A percentile compares a stretch with the other conserved stretches of the same genome.
Conservation (phyloP, 2,329 filamentous ascomycete species). For the Colletotrichum sp. region DNA sequence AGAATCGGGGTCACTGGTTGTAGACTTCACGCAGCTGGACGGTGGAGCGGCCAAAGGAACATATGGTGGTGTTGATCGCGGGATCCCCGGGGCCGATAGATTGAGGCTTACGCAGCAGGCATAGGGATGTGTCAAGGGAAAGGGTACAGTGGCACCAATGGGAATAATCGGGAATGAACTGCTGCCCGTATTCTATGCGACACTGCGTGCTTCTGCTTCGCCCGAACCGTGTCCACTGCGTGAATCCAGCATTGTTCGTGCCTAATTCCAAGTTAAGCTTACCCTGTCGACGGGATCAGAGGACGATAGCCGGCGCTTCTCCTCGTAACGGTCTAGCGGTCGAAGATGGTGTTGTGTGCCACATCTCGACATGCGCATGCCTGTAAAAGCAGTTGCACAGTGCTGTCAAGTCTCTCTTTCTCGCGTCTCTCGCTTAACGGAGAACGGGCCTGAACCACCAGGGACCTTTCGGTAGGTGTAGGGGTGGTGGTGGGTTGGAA, state of each 20-base stretch:
- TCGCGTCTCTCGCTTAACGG: background rate
- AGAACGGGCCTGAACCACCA: background rate
- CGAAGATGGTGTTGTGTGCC: background rate
- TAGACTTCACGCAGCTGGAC: background rate
- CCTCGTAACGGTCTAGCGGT: background rate
- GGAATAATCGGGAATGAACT: slow-evolving; percentile 6
- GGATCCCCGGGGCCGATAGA: slow-evolving; percentile 13
- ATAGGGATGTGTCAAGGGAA: slow-evolving; percentile 5
- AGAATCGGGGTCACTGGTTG: background rate
- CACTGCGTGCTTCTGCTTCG: background rate
- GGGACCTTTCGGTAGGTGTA: background rate
- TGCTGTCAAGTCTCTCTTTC: background rate
- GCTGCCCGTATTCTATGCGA: background rate
- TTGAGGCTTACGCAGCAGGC: slow-evolving; percentile 18
- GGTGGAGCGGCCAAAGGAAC: slow-evolving; percentile 4
- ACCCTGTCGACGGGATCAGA: background rate
- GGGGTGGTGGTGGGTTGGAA: background rate
- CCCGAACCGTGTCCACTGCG: background rate
- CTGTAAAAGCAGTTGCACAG: background rate
- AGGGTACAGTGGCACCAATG: background rate
- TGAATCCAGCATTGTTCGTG: background rate
- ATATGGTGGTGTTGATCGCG: slow-evolving; percentile 14
- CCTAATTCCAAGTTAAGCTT: slow-evolving; percentile 11
- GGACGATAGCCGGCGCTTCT: background rate
- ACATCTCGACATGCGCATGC: background rate